phyloP scores from a whole-genome alignment of 441 rosid genomes.

The Erodium texanum region DNA sequence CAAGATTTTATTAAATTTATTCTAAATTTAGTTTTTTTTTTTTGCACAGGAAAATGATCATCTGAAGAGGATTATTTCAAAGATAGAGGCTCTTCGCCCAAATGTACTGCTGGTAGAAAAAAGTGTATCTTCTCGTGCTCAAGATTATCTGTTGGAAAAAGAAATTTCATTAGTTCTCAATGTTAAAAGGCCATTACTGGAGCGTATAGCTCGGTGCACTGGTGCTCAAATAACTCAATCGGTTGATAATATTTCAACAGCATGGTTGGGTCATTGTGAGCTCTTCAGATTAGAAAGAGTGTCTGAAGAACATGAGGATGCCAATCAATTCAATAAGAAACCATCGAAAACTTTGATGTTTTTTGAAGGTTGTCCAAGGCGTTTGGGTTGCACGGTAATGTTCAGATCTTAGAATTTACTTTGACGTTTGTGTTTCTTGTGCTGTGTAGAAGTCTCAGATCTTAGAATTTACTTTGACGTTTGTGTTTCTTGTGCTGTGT shows the following conservation, averaged over 20 bases:
- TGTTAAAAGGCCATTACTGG: slow-evolving; percentile 80
- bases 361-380: slow-evolving; percentile 97
- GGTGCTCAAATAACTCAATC: slow-evolving; percentile 93
- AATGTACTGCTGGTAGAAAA: slow-evolving; percentile 88
- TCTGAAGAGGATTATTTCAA: slow-evolving; percentile 92
- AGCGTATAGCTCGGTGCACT: slow-evolving; percentile 88
- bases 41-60: slow-evolving; percentile 86
- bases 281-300: slow-evolving; percentile 71
- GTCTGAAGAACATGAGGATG: slow-evolving; percentile 69
- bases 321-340: slow-evolving; percentile 76
- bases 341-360: slow-evolving; percentile 83
- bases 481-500: too few relatives aligned
- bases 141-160: slow-evolving; percentile 80
- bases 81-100: slow-evolving; percentile 82
- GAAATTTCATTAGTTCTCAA: slow-evolving; percentile 92
- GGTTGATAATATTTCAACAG: slow-evolving; percentile 79
- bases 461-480: too few relatives aligned
- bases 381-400: slow-evolving; percentile 84
- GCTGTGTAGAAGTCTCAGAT: too few relatives aligned
- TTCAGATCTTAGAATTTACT: too few relatives aligned
- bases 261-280: slow-evolving; percentile 79
- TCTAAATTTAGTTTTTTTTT: slow-evolving; percentile 23
- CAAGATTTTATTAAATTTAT: background rate
- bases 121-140: slow-evolving; percentile 89
- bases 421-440: too few relatives aligned